A percentile compares a stretch with the other conserved stretches of the same genome.
phyloP scores from a whole-genome alignment of 179 eudicot species.

The Gypsophila paniculata region DNA sequence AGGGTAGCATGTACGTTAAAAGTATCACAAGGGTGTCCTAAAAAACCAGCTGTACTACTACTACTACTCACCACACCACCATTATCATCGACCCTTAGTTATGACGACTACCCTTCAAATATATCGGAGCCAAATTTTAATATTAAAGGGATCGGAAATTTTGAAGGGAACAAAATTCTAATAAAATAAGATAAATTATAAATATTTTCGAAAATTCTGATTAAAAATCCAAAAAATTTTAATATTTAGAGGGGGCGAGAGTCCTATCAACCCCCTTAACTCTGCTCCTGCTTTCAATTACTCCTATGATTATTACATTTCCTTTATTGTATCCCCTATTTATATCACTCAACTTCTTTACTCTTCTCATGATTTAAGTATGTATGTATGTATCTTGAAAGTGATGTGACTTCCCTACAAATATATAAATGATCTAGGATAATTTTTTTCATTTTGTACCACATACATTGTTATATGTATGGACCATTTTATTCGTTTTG shows the following conservation, averaged over 20 bases:
- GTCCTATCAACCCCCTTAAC: too few relatives aligned
- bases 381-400: constrained; percentile 1
- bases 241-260: too few relatives aligned
- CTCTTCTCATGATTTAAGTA: constrained; percentile 14
- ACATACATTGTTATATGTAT: neutral
- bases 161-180: too few relatives aligned
- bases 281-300: neutral
- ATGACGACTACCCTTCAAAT: too few relatives aligned
- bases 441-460: neutral
- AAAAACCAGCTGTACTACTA: constrained; percentile 22
- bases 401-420: neutral
- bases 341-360: too few relatives aligned
- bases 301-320: constrained; percentile 15
- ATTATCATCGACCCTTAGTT: constrained; percentile 15
- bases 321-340: neutral
- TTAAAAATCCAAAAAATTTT: too few relatives aligned
- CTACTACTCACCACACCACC: constrained; percentile 19
- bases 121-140: too few relatives aligned
- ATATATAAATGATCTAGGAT: neutral
- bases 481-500: constrained; percentile 21
- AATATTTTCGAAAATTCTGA: too few relatives aligned
- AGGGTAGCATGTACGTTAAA: constrained; percentile 29
- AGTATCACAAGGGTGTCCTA: constrained; percentile 32
- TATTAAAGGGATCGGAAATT: too few relatives aligned
- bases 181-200: too few relatives aligned